Percentiles rank a stretch among this genome's conserved stretches.
phyloP scores from a whole-genome alignment of 192 early-diverging fungal species.

The Backusella circina region DNA sequence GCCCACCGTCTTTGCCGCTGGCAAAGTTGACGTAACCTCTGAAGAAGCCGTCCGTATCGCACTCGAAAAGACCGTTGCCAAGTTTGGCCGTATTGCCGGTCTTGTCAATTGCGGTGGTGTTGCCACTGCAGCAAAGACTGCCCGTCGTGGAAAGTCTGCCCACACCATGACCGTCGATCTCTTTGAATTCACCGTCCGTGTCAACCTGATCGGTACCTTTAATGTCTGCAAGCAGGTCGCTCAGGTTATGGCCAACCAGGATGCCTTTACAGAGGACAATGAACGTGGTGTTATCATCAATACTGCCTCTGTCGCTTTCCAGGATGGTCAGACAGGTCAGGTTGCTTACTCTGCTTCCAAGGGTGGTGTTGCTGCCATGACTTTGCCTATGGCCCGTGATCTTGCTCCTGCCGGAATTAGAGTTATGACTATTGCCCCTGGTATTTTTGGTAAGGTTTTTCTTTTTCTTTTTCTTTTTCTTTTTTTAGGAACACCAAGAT shows the following conservation, averaged over 20 bases:
- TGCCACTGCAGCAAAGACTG: not conserved
- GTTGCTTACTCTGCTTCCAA: constrained; percentile 32
- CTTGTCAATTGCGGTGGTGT: constrained; percentile 25
- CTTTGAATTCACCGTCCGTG: constrained; percentile 13
- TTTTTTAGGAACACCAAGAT: too few species aligned
- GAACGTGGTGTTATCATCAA: constrained; percentile 32
- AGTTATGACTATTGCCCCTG: constrained; percentile 45
- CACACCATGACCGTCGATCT: constrained; percentile 6
- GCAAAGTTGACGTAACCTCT: constrained; percentile 5
- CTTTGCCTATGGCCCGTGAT: constrained; percentile 54
- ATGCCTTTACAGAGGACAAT: constrained; percentile 11
- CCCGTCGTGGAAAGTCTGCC: constrained; percentile 13
- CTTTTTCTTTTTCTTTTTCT: too few species aligned
- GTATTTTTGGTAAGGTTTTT: constrained; percentile 14
- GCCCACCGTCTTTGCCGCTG: not conserved
- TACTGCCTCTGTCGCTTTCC: constrained; percentile 19
- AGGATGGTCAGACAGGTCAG: constrained; percentile 15
- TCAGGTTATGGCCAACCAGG: constrained; percentile 10
- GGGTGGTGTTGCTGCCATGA: constrained; percentile 51
- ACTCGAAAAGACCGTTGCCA: not conserved
- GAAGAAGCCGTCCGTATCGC: not conserved
- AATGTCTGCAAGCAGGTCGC: constrained; percentile 25
- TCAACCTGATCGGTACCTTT: constrained; percentile 29
- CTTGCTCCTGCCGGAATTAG: constrained; percentile 44
- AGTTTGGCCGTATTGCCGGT: constrained; percentile 16